These are phyloP conservation scores for Aureobasidium leucospermi DNA, from an alignment of 2,329 filamentous ascomycete species.

Conservation along the genomic window DNA sequence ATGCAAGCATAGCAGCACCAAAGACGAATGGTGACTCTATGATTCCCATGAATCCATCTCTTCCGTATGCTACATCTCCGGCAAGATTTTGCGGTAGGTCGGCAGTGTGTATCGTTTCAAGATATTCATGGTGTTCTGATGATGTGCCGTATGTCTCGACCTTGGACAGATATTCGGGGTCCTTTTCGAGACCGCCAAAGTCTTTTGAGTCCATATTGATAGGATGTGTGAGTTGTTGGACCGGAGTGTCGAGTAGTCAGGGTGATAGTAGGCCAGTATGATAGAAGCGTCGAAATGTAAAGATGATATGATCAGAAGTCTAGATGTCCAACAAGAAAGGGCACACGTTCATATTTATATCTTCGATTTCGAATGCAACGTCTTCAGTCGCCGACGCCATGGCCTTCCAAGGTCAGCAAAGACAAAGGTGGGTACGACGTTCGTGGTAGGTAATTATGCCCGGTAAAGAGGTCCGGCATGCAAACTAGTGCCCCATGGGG, in stretches of 20 bases:
- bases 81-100: background rate
- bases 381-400: too few species aligned
- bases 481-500: background rate
- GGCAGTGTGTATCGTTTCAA: background rate
- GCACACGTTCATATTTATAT: too few species aligned
- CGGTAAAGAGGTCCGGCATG: too few species aligned
- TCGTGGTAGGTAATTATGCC: too few species aligned
- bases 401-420: too few species aligned
- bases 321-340: too few species aligned
- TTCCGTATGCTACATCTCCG: background rate
- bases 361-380: too few species aligned
- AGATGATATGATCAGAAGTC: too few species aligned
- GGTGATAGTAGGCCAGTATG: background rate
- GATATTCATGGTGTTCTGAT: background rate
- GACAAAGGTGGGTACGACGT: too few species aligned
- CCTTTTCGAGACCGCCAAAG: background rate
- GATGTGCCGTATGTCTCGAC: background rate
- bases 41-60: background rate
- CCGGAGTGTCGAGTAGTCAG: background rate
- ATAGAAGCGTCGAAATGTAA: background rate
- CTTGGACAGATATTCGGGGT: background rate
- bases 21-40: background rate
- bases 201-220: background rate
- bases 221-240: background rate
- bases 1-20: background rate